Conservation (phyloP, 768 basidiomycete species). For the Phaeotremella skinneri region DNA sequence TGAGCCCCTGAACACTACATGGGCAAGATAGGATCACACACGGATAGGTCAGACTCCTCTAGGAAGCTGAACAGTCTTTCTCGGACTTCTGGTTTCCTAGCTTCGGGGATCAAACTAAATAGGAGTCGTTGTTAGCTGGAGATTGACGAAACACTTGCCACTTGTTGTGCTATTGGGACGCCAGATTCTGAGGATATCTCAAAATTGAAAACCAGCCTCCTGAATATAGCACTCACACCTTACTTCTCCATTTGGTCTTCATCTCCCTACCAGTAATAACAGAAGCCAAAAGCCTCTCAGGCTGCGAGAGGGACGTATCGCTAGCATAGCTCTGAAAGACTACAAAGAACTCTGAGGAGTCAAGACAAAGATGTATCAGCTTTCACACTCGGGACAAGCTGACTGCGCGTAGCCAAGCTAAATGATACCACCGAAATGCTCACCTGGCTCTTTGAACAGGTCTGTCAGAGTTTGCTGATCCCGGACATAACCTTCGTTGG, state of each 20-base stretch:
- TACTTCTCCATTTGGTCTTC: conserved; percentile 51
- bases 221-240: conserved; percentile 31
- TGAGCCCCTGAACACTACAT: background rate
- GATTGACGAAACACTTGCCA: too few relatives aligned
- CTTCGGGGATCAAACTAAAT: conserved; percentile 40
- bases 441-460: conserved; percentile 44
- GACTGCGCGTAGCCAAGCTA: too few relatives aligned
- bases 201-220: background rate
- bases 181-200: too few relatives aligned
- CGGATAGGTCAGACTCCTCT: conserved; percentile 42
- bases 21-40: conserved; percentile 13
- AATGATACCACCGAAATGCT: too few relatives aligned
- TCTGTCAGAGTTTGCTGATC: conserved; percentile 39
- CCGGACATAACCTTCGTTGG: conserved; percentile 28
- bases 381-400: too few relatives aligned
- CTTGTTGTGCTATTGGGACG: too few relatives aligned
- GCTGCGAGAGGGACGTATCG: conserved; percentile 32
- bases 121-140: too few relatives aligned
- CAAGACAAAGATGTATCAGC: too few relatives aligned
- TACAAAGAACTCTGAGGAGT: conserved; percentile 43
- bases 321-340: conserved; percentile 40
- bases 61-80: conserved; percentile 47
- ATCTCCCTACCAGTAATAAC: conserved; percentile 47
- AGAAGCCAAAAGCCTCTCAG: conserved; percentile 41
- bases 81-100: conserved; percentile 43